Evolutionary conservation across 1,284 basidiomycete genomes (phyloP), one percentile per base, ranked within the genome.

Genomic region (Sporisorium graminicola): DNA sequence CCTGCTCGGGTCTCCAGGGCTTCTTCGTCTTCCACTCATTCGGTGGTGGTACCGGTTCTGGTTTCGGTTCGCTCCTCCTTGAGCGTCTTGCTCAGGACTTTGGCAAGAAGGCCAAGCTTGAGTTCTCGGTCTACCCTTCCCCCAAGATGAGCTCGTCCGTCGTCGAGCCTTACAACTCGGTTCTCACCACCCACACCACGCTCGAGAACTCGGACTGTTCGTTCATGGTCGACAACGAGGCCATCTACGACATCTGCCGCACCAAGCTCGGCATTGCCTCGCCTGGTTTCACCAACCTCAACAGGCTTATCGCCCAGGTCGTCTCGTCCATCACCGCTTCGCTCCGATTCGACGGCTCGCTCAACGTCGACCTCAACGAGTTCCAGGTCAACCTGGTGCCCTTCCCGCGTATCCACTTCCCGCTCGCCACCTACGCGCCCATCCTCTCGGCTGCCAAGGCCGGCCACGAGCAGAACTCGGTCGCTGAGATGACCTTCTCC

Each of bases 1-100:
- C 96, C 88, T 98, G 95, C 89, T 92, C 92, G 50, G 97, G 97
- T 86, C 92, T 99, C 50, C 97, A 99, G 88, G 96, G 97, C 82
- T 99, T 99, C 91, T 99, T 99, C 87, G 94, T 99, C 86, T 99
- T 99, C 91, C 97, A 99, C 89, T 99, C 97, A 50, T 98, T 98
- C 86, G 97, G 97, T 86, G 97, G 97, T 87, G 97, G 97, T 87
- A 99, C 96, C 82, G 97, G 97, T 85, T 99, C 97, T 74, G 97
- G 97, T 83, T 98, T 99, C 87, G 97, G 97, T 86, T 95, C 97
- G 59, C 92, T 99, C 81, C 89, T 99, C 62, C 90, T 99, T 76
- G 97, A 99, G 88, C 91, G 94, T 71, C 91, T 99, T 73, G 96
- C 95, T 47, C 92, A 93, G 74, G 96, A 99, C 88, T 99, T 98